These are phyloP conservation scores for Torulaspora delbrueckii DNA, from an alignment of 805 yeast genomes.

Conservation along the genomic window DNA sequence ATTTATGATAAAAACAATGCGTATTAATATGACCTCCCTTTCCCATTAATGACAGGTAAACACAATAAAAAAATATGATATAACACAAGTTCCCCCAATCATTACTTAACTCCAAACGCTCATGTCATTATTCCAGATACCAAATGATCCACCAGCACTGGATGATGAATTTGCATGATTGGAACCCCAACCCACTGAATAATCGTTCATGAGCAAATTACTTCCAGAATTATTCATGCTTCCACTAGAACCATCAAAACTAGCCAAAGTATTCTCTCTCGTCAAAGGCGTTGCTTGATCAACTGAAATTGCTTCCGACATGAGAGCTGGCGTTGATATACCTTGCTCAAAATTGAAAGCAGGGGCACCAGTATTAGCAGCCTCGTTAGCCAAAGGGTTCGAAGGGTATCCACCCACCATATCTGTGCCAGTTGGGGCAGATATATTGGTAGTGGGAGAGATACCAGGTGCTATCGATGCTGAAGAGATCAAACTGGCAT, in stretches of 20 bases:
- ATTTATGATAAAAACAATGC: slow-evolving; percentile 4
- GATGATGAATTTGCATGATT: slow-evolving; percentile 16
- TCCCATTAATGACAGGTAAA: slow-evolving; percentile 5
- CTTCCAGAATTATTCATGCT: slow-evolving; percentile 3
- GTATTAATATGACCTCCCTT: slow-evolving; percentile 5
- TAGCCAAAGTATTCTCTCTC: slow-evolving; percentile 3
- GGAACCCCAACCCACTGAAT: slow-evolving; percentile 27
- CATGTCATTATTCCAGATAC: slow-evolving; percentile 36
- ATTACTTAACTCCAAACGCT: slow-evolving; percentile 36
- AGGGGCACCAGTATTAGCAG: slow-evolving; percentile 2
- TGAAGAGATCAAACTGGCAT: slow-evolving; percentile 6
- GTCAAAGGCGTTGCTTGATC: slow-evolving; percentile 5
- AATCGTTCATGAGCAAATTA: slow-evolving; percentile 17
- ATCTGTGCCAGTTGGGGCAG: slow-evolving; percentile 5
- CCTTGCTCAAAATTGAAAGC: slow-evolving; percentile 7
- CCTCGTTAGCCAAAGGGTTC: slow-evolving; percentile 5
- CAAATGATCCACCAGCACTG: slow-evolving; percentile 15
- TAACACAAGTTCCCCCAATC: slow-evolving; percentile 5
- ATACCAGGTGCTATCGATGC: slow-evolving; percentile 5
- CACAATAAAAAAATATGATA: slow-evolving; percentile 5
- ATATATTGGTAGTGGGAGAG: slow-evolving; percentile 7
- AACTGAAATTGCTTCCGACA: slow-evolving; percentile 5
- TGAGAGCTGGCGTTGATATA: not conserved
- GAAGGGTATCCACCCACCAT: slow-evolving; percentile 3
- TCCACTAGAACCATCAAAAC: slow-evolving; percentile 5